These are phyloP conservation scores for Ophidiomyces ophidiicola DNA, from an alignment of 2,329 filamentous ascomycete species.

Conservation along the genomic window DNA sequence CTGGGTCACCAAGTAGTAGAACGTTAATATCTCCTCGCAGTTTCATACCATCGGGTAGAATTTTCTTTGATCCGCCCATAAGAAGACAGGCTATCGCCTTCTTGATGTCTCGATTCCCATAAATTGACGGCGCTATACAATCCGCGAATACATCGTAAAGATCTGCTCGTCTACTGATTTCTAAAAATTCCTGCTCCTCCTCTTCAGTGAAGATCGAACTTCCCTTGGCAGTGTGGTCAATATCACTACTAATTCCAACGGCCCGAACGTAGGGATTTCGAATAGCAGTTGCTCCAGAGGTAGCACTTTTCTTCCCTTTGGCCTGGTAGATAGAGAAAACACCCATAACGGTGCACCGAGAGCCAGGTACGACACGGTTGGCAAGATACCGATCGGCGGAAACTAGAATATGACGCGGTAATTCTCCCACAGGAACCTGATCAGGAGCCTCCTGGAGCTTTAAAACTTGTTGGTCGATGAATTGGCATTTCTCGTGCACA, in stretches of 20 bases:
- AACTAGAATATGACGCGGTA: conserved; percentile 87
- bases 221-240: conserved; percentile 80
- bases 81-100: conserved; percentile 91
- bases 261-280: conserved; percentile 88
- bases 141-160: conserved; percentile 83
- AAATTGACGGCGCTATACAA: conserved; percentile 95
- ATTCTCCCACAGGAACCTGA: conserved; percentile 90
- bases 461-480: conserved; percentile 95
- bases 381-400: conserved; percentile 94
- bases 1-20: conserved; percentile 86
- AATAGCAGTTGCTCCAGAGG: conserved; percentile 75
- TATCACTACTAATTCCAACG: conserved; percentile 79
- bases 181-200: conserved; percentile 90
- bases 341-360: conserved; percentile 87
- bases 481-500: conserved; percentile 81
- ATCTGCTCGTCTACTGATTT: conserved; percentile 80
- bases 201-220: conserved; percentile 78
- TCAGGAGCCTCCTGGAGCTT: conserved; percentile 97
- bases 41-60: conserved; percentile 93
- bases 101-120: conserved; percentile 91
- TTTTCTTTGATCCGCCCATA: conserved; percentile 93
- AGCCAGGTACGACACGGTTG: conserved; percentile 89
- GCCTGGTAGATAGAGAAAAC: conserved; percentile 97
- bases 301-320: conserved; percentile 67
- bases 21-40: conserved; percentile 97